phyloP scores from a whole-genome alignment of 768 basidiomycete species.

The Trametes gibbosa region DNA sequence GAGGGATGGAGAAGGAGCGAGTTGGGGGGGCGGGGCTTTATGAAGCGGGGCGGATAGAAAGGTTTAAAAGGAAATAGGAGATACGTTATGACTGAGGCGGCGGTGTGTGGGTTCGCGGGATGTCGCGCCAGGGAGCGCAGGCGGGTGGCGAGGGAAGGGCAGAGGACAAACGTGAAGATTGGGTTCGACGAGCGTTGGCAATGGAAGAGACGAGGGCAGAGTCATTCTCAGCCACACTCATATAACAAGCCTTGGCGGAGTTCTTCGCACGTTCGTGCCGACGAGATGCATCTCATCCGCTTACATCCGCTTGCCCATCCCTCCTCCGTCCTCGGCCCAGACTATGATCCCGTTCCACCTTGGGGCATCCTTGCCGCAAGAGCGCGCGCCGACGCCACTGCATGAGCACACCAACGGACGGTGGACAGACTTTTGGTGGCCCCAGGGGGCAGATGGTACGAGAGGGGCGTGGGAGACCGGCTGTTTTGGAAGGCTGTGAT shows the following conservation, averaged over 20 bases:
- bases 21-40: neutral
- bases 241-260: conserved; percentile 16
- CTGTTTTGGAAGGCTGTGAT: conserved; percentile 1
- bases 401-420: neutral
- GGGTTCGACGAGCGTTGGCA: neutral
- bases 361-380: neutral
- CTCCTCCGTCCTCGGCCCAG: conserved; percentile 6
- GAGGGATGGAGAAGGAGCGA: neutral
- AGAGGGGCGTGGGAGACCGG: neutral
- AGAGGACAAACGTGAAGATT: conserved; percentile 11
- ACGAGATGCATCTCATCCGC: conserved; percentile 13
- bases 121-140: neutral
- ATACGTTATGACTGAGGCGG: conserved; percentile 9
- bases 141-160: conserved; percentile 4
- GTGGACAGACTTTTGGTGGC: conserved; percentile 1
- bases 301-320: conserved; percentile 11
- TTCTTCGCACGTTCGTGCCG: conserved; percentile 20
- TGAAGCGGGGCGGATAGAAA: neutral
- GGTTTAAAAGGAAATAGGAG: neutral
- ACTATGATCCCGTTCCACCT: neutral
- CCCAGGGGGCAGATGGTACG: conserved; percentile 3
- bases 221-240: conserved; percentile 19
- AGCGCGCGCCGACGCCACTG: neutral
- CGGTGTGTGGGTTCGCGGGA: neutral
- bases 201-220: neutral